Base-by-base conservation (phyloP, 176 grass and related monocot species). In the Puya raimondii region DNA sequence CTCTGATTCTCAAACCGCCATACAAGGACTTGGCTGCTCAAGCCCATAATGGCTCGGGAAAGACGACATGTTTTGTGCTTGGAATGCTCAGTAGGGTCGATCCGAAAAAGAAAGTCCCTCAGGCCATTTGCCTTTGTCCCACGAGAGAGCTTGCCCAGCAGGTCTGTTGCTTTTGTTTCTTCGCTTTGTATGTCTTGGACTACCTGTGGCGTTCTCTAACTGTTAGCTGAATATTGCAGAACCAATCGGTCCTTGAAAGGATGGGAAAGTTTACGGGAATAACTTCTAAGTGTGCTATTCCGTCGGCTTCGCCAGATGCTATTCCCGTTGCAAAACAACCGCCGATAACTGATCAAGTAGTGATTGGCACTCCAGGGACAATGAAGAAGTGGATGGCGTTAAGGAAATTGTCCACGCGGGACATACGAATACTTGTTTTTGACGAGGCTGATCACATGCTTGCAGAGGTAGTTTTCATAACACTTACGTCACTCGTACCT, bases 61-160 rank as follows among this genome's bases (percentile, higher is more conserved):
- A 96, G 81, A 96, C 93, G 52, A 96, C 84, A 22, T 96, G 93
- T 68, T 96, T 96, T 69, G 86, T 87, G 59, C 86, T 96, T n/a
- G 93, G 93, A 66, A 96, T 96, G 93, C 79, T 96, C 69, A 96
- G 89, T 74, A 84, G 93, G 7, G 84, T 96, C 12, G 74, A 96
- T 78, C 81, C 86, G 9, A 76, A 58, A 2, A 85, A 48, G 81
- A n/a, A n/a, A n/a, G n/a, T n/a, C n/a, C n/a, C n/a, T n/a, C n/a
- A n/a, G n/a, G n/a, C n/a, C n/a, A n/a, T n/a, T n/a, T n/a, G n/a
- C n/a, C n/a, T n/a, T n/a, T n/a, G n/a, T n/a, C n/a, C n/a, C n/a
- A n/a, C n/a, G n/a, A n/a, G n/a, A n/a, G n/a, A n/a, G n/a, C n/a
- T n/a, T n/a, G n/a, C n/a, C n/a, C n/a, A n/a, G n/a, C n/a, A n/a